These are phyloP conservation scores for Clarkia xantiana DNA, from an alignment of 345 rosid species.

Conservation along the genomic window DNA sequence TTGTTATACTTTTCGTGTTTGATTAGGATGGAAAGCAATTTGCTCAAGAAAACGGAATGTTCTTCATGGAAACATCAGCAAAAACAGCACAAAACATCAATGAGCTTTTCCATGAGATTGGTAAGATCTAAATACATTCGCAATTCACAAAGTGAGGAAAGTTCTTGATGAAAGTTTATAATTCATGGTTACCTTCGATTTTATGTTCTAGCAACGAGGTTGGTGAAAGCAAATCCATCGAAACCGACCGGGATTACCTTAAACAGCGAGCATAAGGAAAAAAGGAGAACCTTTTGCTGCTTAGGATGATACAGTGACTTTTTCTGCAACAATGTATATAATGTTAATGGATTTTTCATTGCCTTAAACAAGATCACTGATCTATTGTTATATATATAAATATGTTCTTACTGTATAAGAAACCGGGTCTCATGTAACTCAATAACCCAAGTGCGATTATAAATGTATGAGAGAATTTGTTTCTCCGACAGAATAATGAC, in stretches of 20 bases:
- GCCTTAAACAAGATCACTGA: no score
- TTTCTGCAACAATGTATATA: no score
- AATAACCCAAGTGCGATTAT: no score
- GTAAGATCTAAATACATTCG: conserved; percentile 14
- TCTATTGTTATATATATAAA: no score
- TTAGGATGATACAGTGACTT: conserved; percentile 13
- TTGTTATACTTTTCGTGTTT: no score
- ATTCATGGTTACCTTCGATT: background rate
- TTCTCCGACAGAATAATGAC: no score
- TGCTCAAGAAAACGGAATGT: conserved; percentile 48
- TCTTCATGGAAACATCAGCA: conserved; percentile 57
- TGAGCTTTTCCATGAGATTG: conserved; percentile 64
- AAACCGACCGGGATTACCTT: conserved; percentile 30
- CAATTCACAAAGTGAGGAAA: background rate
- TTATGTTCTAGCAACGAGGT: conserved; percentile 34
- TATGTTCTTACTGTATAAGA: no score
- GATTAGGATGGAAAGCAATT: conserved; percentile 47
- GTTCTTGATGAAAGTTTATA: background rate
- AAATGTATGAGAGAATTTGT: no score
- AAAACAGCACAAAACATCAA: conserved; percentile 50
- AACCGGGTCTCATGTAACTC: no score
- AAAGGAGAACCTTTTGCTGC: conserved; percentile 37
- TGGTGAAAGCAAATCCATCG: conserved; percentile 26
- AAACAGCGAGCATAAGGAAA: conserved; percentile 16
- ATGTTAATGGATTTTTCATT: no score